These are phyloP conservation scores for Eucalyptus cloeziana DNA, from an alignment of 345 rosid genomes.

Conservation along the genomic window DNA sequence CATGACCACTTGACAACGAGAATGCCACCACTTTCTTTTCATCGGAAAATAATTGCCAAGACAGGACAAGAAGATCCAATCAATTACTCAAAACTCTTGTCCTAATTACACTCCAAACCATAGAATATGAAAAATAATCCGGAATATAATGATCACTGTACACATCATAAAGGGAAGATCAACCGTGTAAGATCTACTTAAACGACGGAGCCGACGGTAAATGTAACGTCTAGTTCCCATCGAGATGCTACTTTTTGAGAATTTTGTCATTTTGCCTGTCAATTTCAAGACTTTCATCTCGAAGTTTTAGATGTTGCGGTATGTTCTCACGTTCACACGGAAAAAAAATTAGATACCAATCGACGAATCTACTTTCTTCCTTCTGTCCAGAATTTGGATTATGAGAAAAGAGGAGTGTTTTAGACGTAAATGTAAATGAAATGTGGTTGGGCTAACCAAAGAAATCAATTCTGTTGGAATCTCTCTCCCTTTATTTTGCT, in stretches of 20 bases:
- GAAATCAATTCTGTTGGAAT: not conserved
- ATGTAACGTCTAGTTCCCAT: not conserved
- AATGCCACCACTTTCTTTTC: not conserved
- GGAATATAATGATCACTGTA: not conserved
- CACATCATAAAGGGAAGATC: not conserved
- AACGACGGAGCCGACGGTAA: not conserved
- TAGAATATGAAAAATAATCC: not conserved
- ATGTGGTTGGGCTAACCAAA: not conserved
- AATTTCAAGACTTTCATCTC: not conserved
- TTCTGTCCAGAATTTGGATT: not conserved
- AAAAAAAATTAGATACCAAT: not conserved
- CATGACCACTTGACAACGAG: not conserved
- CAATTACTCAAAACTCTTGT: not conserved
- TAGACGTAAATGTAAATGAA: not conserved
- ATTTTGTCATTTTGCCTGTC: not conserved
- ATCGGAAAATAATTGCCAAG: not conserved
- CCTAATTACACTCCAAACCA: not conserved
- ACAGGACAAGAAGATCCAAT: not conserved
- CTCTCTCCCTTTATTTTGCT: not conserved
- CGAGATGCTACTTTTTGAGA: not conserved
- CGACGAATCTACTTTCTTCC: not conserved
- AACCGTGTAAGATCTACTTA: not conserved
- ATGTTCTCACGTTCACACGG: not conserved
- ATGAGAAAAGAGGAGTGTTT: not conserved
- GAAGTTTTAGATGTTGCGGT: not conserved